Evolutionary conservation across 495 filamentous ascomycete species (phyloP).

Genomic region (Aspergillus haitiensis): DNA sequence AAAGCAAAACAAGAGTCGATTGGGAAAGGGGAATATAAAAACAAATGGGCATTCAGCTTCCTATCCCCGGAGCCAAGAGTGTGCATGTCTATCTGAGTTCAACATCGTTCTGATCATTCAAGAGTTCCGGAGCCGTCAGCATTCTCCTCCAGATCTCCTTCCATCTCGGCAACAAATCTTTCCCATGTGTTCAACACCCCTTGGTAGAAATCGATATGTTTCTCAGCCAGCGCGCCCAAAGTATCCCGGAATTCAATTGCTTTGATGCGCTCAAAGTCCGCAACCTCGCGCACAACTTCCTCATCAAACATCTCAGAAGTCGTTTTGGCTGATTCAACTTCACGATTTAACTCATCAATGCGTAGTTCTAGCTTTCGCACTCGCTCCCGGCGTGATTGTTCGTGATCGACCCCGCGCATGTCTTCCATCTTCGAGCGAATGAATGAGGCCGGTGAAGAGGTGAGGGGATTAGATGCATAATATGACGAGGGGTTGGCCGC

Average conservation of each 20-base stretch:
- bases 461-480: constrained; percentile 59
- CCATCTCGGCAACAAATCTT: constrained; percentile 83
- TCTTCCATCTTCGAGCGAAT: constrained; percentile 94
- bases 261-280: constrained; percentile 96
- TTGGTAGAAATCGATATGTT: constrained; percentile 84
- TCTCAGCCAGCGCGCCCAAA: constrained; percentile 76
- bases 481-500: constrained; percentile 60
- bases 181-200: constrained; percentile 85
- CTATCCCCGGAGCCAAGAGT: background rate
- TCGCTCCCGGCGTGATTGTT: constrained; percentile 81
- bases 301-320: constrained; percentile 88
- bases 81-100: constrained; percentile 7
- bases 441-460: constrained; percentile 75
- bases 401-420: constrained; percentile 94
- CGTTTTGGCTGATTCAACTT: constrained; percentile 82
- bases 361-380: constrained; percentile 85
- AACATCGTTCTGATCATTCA: constrained; percentile 2
- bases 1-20: background rate
- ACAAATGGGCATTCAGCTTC: background rate
- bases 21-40: background rate
- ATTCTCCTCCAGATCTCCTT: constrained; percentile 53
- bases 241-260: constrained; percentile 86
- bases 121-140: constrained; percentile 26
- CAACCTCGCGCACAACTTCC: constrained; percentile 87
- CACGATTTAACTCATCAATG: constrained; percentile 84